These are phyloP conservation scores for Heteromeles arbutifolia DNA, from an alignment of 306 rosid genomes.

Conservation along the genomic window DNA sequence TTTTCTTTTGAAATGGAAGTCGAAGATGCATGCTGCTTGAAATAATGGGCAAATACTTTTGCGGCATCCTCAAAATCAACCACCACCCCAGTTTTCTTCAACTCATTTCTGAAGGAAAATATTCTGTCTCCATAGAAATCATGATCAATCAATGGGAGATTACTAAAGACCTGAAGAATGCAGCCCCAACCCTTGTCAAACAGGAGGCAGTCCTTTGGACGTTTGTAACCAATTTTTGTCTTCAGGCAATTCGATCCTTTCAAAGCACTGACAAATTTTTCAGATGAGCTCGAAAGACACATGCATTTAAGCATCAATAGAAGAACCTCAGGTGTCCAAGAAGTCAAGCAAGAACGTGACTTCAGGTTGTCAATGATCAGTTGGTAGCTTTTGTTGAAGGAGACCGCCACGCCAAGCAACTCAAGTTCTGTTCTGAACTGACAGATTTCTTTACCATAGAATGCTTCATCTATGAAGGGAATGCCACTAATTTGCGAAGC, in stretches of 20 bases:
- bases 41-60: conserved; percentile 23
- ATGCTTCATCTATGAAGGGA: conserved; percentile 52
- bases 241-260: conserved; percentile 32
- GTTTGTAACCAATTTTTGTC: conserved; percentile 51
- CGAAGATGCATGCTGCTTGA: conserved; percentile 28
- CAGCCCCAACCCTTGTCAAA: conserved; percentile 36
- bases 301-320: conserved; percentile 41
- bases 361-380: conserved; percentile 45
- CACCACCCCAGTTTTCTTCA: conserved; percentile 44
- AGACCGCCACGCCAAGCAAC: conserved; percentile 56
- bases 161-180: conserved; percentile 45
- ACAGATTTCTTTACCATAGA: conserved; percentile 45
- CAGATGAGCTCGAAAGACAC: neutral
- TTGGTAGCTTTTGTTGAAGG: conserved; percentile 22
- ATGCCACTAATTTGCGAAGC: conserved; percentile 50
- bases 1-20: conserved; percentile 24
- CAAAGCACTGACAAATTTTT: conserved; percentile 20
- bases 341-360: conserved; percentile 25
- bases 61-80: conserved; percentile 49
- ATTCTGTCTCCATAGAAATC: conserved; percentile 36
- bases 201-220: conserved; percentile 44
- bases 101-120: conserved; percentile 17
- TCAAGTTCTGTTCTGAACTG: conserved; percentile 39
- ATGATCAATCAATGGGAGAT: conserved; percentile 45
- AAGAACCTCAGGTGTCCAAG: conserved; percentile 38